phyloP scores from a whole-genome alignment of 257 asterid genomes.

The Forsythia suspensa region DNA sequence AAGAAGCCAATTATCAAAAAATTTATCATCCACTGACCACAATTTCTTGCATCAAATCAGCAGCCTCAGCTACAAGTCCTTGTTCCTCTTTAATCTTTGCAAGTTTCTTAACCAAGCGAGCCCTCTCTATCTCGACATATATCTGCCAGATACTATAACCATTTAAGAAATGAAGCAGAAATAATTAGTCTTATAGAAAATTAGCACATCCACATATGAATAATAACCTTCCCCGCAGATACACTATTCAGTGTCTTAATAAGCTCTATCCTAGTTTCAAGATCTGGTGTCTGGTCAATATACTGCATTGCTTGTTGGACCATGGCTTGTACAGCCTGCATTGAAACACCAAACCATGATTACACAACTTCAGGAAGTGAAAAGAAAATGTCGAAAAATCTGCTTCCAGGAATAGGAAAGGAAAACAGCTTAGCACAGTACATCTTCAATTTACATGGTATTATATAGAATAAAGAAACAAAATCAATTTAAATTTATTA shows the following conservation, averaged over 20 bases:
- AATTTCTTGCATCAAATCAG: constrained; percentile 98
- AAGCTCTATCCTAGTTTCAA: constrained; percentile 82
- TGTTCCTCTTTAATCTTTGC: constrained; percentile 93
- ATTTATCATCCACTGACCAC: constrained; percentile 61
- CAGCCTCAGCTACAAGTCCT: constrained; percentile 89
- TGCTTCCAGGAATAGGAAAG: too few relatives aligned
- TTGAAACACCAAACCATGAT: too few relatives aligned
- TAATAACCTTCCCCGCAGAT: constrained; percentile 91
- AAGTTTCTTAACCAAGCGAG: constrained; percentile 88
- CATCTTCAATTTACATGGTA: too few relatives aligned
- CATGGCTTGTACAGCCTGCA: constrained; percentile 97
- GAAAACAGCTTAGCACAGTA: too few relatives aligned
- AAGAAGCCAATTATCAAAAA: neutral
- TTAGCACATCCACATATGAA: neutral
- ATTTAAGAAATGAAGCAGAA: neutral
- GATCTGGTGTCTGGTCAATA: constrained; percentile 93
- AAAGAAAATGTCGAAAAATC: too few relatives aligned
- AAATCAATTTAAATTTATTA: too few relatives aligned
- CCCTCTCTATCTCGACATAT: constrained; percentile 98
- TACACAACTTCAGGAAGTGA: too few relatives aligned
- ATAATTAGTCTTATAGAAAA: too few relatives aligned
- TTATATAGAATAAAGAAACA: too few relatives aligned
- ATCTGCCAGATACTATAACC: constrained; percentile 40
- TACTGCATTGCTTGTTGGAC: constrained; percentile 93
- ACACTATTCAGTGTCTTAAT: constrained; percentile 86